These are phyloP conservation scores for Sonneratia alba DNA, from an alignment of 345 rosid species.

Conservation along the genomic window DNA sequence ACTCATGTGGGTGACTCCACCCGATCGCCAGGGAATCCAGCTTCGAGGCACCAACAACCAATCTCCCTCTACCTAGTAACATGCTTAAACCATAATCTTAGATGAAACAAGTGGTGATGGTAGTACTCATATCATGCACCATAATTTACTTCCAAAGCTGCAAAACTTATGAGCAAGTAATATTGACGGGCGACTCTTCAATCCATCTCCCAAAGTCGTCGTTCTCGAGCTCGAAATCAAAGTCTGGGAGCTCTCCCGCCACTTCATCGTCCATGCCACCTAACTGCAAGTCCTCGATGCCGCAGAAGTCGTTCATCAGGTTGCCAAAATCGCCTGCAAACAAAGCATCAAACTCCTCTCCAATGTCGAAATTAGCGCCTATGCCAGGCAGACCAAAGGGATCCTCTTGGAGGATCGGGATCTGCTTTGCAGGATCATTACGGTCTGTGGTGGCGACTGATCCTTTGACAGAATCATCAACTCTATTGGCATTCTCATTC, in stretches of 20 bases:
- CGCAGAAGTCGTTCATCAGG: constrained; percentile 39
- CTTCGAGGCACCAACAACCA: neutral
- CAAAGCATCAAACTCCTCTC: constrained; percentile 27
- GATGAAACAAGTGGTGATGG: too few species aligned
- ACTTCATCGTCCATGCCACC: constrained; percentile 33
- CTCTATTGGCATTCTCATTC: neutral
- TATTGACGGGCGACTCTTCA: constrained; percentile 22
- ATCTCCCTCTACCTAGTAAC: neutral
- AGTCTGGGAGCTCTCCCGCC: constrained; percentile 74
- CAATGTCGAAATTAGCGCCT: constrained; percentile 32
- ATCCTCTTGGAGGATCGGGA: constrained; percentile 36
- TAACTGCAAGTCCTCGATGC: constrained; percentile 43
- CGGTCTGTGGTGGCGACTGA: constrained; percentile 5
- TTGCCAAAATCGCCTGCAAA: constrained; percentile 40
- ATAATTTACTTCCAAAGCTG: constrained; percentile 31
- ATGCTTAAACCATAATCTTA: neutral
- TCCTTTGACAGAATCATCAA: constrained; percentile 6
- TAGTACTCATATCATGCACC: too few species aligned
- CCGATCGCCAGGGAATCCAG: neutral
- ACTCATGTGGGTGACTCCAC: neutral
- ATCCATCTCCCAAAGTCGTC: constrained; percentile 30
- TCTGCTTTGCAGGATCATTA: constrained; percentile 32
- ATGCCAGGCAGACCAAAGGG: constrained; percentile 18
- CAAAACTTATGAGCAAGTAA: constrained; percentile 80
- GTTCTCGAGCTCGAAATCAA: constrained; percentile 38